Percentiles rank a stretch among this genome's conserved stretches.
Conservation (phyloP, 345 rosid species). For the Physaria fendleri region DNA sequence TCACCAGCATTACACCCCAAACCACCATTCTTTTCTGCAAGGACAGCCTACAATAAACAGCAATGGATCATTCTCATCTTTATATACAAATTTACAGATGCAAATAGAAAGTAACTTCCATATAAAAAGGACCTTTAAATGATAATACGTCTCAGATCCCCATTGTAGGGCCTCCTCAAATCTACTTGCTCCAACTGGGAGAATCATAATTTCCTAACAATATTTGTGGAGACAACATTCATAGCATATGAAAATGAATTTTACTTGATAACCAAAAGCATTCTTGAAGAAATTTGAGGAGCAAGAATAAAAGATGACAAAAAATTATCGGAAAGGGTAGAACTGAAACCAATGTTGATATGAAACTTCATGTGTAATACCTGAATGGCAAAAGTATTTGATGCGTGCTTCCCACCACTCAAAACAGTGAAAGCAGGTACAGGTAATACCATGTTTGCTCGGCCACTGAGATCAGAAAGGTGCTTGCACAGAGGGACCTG, state of each 20-base stretch:
- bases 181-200: conserved; percentile 82
- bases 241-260: background rate
- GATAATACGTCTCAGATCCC: conserved; percentile 96
- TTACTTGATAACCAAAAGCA: background rate
- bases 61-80: conserved; percentile 25
- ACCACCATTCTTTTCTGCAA: conserved; percentile 68
- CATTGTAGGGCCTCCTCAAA: conserved; percentile 94
- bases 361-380: conserved; percentile 27
- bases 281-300: background rate
- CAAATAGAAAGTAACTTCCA: conserved; percentile 1
- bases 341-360: background rate
- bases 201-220: conserved; percentile 80
- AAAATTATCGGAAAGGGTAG: background rate
- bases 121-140: conserved; percentile 67
- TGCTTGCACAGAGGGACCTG: conserved; percentile 93
- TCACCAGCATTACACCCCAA: conserved; percentile 84
- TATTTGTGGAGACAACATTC: conserved; percentile 12
- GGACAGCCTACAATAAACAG: conserved; percentile 65
- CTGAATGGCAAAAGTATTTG: conserved; percentile 75
- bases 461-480: conserved; percentile 79
- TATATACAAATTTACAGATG: background rate
- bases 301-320: background rate
- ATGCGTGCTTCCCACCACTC: conserved; percentile 90
- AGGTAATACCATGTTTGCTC: conserved; percentile 61
- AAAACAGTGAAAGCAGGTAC: conserved; percentile 92